Percentiles rank a stretch among this genome's conserved stretches.
Conservation (phyloP, 1,284 basidiomycete species). For the Ceratobasidium sp. region DNA sequence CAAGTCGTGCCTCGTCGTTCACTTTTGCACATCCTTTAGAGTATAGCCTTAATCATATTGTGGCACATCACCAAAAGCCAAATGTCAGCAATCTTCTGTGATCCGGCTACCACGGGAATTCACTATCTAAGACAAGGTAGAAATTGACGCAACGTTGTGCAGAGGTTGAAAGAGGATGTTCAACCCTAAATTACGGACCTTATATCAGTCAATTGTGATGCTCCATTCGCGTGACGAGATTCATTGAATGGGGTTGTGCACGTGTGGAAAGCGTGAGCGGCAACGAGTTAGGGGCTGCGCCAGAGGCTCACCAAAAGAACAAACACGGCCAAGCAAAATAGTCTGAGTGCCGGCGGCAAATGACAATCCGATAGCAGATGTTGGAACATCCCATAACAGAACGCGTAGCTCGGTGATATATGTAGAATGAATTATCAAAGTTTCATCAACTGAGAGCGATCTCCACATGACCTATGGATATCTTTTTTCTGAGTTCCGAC, state of each 20-base stretch:
- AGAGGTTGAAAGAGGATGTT: neutral
- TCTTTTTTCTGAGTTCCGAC: neutral
- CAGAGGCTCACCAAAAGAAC: neutral
- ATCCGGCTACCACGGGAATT: neutral
- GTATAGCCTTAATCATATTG: neutral
- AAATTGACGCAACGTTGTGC: neutral
- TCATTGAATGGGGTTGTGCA: neutral
- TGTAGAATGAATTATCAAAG: too few species aligned
- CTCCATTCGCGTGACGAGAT: neutral
- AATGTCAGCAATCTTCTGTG: slow-evolving; percentile 1
- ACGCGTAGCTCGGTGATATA: too few species aligned
- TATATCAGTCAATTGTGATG: neutral
- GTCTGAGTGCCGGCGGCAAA: neutral
- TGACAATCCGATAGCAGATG: neutral
- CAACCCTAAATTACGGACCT: neutral
- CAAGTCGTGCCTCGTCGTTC: neutral
- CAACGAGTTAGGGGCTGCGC: neutral
- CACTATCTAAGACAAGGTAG: too few species aligned
- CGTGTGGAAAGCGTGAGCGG: neutral
- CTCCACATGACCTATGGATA: neutral
- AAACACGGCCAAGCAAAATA: neutral
- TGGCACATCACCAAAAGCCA: slow-evolving; percentile 9
- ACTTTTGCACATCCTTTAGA: slow-evolving; percentile 1
- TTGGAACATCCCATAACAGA: neutral
- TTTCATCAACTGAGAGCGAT: too few species aligned